These are phyloP conservation scores for Fusarium oxysporum DNA, from an alignment of 2,329 filamentous ascomycete species.

Conservation along the genomic window DNA sequence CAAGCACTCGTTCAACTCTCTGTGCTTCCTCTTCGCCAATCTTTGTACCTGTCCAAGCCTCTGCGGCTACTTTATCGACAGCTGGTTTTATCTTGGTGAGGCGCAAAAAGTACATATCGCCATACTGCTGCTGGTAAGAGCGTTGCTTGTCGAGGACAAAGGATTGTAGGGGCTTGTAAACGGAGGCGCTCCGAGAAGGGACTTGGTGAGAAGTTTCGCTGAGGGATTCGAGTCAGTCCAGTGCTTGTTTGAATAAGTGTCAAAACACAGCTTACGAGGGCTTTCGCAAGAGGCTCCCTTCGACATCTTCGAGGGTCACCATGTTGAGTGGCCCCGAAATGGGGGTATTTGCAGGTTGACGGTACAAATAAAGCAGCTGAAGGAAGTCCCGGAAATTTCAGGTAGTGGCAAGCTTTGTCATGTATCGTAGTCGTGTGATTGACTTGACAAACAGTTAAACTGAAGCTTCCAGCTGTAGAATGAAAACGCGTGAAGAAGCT, in stretches of 20 bases:
- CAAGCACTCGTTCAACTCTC: slow-evolving; percentile 87
- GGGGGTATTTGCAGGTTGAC: not conserved
- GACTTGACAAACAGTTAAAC: not conserved
- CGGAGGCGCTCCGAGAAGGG: slow-evolving; percentile 64
- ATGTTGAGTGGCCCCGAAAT: slow-evolving; percentile 39
- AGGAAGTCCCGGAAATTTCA: not conserved
- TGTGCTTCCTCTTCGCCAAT: slow-evolving; percentile 81
- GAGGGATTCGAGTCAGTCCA: slow-evolving; percentile 2
- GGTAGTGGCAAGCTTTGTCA: not conserved
- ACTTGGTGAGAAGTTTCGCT: slow-evolving; percentile 52
- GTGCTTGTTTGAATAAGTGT: not conserved
- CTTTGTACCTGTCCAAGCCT: slow-evolving; percentile 81
- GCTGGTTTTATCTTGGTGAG: slow-evolving; percentile 87
- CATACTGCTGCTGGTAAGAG: slow-evolving; percentile 94
- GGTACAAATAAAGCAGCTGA: not conserved
- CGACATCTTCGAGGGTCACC: slow-evolving; percentile 51
- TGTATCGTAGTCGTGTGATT: slow-evolving; percentile 4
- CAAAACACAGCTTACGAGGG: slow-evolving; percentile 46
- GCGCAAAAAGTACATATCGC: slow-evolving; percentile 96
- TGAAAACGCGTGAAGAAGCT: slow-evolving; percentile 39
- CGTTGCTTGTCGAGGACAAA: slow-evolving; percentile 77
- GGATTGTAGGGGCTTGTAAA: slow-evolving; percentile 80
- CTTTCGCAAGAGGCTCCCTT: slow-evolving; percentile 49
- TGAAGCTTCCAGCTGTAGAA: slow-evolving; percentile 3
- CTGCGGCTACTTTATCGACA: slow-evolving; percentile 78